Conservation (phyloP, 768 basidiomycete genomes). For the Sarcomyxa edulis region DNA sequence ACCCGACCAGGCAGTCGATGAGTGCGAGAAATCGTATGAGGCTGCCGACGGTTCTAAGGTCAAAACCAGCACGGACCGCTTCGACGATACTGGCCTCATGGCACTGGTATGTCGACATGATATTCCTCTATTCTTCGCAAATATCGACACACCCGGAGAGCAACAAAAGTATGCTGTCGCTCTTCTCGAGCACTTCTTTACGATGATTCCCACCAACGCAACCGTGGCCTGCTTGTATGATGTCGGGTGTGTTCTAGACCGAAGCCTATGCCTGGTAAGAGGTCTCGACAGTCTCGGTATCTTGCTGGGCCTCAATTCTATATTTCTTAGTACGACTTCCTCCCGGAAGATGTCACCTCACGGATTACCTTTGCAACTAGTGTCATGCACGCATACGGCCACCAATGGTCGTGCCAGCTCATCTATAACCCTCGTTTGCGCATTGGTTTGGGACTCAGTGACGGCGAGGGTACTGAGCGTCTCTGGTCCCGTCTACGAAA, state of each 20-base stretch:
- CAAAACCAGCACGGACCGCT: constrained; percentile 9
- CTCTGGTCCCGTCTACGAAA: constrained; percentile 22
- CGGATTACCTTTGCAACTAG: constrained; percentile 20
- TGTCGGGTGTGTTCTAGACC: constrained; percentile 27
- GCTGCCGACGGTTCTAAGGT: constrained; percentile 19
- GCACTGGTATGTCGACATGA: constrained; percentile 32
- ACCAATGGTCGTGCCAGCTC: constrained; percentile 29
- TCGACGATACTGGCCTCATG: constrained; percentile 26
- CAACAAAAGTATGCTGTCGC: constrained; percentile 32
- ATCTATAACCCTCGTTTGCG: constrained; percentile 25
- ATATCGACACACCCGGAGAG: constrained; percentile 34
- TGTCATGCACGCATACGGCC: constrained; percentile 30
- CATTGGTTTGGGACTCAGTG: constrained; percentile 23
- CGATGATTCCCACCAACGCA: constrained; percentile 19
- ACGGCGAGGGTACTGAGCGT: constrained; percentile 29
- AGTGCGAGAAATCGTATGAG: constrained; percentile 16
- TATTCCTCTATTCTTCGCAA: constrained; percentile 28
- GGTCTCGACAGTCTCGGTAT: too few relatives aligned
- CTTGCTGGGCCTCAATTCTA: too few relatives aligned
- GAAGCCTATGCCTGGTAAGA: constrained; percentile 22
- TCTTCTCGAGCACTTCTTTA: constrained; percentile 23
- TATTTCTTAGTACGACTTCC: constrained; percentile 18
- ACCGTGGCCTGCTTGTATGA: constrained; percentile 26
- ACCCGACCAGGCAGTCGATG: constrained; percentile 18
- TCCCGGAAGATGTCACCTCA: constrained; percentile 9